These are phyloP conservation scores for Malus sieversii DNA, from an alignment of 306 rosid species.

Conservation along the genomic window DNA sequence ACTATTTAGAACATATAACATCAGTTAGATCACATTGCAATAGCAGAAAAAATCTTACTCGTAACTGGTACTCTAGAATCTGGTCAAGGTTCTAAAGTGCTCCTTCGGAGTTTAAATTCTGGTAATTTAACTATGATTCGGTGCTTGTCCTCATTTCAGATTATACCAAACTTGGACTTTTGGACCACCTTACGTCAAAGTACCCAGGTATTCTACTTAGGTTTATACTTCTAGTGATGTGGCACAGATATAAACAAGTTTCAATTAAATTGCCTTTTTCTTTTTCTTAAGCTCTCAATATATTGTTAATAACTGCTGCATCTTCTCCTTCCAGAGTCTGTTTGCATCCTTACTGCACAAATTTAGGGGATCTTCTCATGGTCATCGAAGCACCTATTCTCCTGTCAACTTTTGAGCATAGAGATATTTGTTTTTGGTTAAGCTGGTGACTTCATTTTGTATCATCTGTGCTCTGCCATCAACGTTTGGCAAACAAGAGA, in stretches of 20 bases:
- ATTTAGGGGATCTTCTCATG: constrained; percentile 64
- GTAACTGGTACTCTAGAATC: not conserved
- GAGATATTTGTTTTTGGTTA: constrained; percentile 17
- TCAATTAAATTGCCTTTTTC: not conserved
- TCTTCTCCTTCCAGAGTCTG: constrained; percentile 42
- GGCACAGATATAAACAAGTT: not conserved
- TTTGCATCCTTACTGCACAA: constrained; percentile 52
- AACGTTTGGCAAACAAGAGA: constrained; percentile 22
- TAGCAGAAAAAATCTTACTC: not conserved
- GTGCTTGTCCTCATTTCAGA: constrained; percentile 28
- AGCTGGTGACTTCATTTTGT: constrained; percentile 21
- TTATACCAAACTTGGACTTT: constrained; percentile 74
- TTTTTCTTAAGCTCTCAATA: not conserved
- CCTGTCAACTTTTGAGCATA: constrained; percentile 65
- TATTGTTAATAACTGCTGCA: not conserved
- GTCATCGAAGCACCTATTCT: constrained; percentile 68
- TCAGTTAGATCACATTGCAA: not conserved
- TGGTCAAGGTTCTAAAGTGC: constrained; percentile 6
- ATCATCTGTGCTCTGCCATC: constrained; percentile 19
- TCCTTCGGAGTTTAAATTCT: not conserved
- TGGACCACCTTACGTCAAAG: constrained; percentile 71
- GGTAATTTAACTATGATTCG: constrained; percentile 15
- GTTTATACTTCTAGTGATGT: not conserved
- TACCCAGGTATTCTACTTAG: constrained; percentile 47
- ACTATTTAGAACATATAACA: not conserved